Evolutionary conservation across 306 rosid genomes (phyloP), one percentile per base, ranked within the genome.

Genomic region (Hippophae tibetana): DNA sequence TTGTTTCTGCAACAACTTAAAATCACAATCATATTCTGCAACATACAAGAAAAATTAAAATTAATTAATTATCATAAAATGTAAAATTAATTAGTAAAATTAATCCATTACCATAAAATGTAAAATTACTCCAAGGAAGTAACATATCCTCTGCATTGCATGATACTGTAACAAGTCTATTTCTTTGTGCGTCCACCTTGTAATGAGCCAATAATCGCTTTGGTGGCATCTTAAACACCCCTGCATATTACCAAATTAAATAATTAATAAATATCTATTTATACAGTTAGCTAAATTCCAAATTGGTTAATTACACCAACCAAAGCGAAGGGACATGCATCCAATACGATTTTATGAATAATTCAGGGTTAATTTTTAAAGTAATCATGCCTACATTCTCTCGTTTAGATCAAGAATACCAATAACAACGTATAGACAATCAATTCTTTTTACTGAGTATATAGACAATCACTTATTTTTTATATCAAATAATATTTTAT

Each of bases 81-180:
- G 0, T 18, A 18, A 18, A 18, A 18, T 18, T 18, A 3, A 42
- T 52, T 54, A 23, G 18, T 31, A 56, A 27, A 12, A 7, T 10
- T 3, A 25, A 9, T 72, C 18, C 0, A 18, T 18, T 79, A 90
- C 96, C 98, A 14, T 65, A 69, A 66, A 87, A 81, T 38, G 85
- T 79, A 58, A 92, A 87, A 63, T 82, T 65, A 57, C 96, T 83
- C 7, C 79, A 66, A 9, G 98, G 98, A 42, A 92, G 73, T 13
- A 92, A 81, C 98, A 92, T 92, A 49, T 92, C 98, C 64, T 92
- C 98, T 26, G 98, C 92, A 50, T 87, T 92, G 87, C 98, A 92
- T 38, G 96, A 73, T 61, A 86, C 78, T 5, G 82, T 76, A 14
- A 87, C 85, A 18, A 92, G 84, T 48, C 84, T 73, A 10, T 69